These are phyloP conservation scores for Scedosporium apiospermum DNA, from an alignment of 2,329 filamentous ascomycete genomes.

Conservation along the genomic window DNA sequence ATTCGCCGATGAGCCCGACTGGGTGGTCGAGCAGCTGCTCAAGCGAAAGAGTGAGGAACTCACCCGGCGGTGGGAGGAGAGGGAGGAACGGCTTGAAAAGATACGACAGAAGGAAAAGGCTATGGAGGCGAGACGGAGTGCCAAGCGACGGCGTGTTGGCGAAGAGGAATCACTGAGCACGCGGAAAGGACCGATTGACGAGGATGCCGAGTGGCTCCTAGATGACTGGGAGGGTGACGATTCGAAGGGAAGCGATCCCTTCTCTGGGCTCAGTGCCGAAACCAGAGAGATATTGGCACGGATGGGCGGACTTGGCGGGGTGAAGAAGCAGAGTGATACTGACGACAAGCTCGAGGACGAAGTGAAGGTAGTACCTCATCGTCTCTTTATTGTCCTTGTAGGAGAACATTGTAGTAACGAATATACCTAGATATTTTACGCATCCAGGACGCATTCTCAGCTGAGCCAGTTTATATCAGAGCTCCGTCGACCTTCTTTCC, in stretches of 20 bases:
- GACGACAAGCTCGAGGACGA: conserved; percentile 48
- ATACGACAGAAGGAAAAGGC: conserved; percentile 55
- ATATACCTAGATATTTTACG: conserved; percentile 63
- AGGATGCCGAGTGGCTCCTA: conserved; percentile 62
- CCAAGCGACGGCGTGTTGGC: conserved; percentile 37
- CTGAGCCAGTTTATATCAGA: conserved; percentile 81
- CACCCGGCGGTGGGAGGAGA: conserved; percentile 55
- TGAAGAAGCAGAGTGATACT: conserved; percentile 25
- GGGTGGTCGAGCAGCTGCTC: conserved; percentile 72
- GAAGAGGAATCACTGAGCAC: conserved; percentile 12
- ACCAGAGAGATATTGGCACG: conserved; percentile 66
- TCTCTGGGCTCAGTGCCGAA: conserved; percentile 60
- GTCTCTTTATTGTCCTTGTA: conserved; percentile 1
- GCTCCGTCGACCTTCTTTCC: conserved; percentile 66
- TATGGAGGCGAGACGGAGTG: conserved; percentile 37
- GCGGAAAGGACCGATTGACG: conserved; percentile 16
- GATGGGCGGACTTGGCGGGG: conserved; percentile 41
- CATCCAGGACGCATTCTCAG: conserved; percentile 87
- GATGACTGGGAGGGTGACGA: conserved; percentile 54
- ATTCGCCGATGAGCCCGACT: conserved; percentile 64
- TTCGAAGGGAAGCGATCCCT: conserved; percentile 22
- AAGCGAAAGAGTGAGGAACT: conserved; percentile 59
- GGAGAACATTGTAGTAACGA: conserved; percentile 19
- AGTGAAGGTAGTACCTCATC: conserved; percentile 46
- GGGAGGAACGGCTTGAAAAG: conserved; percentile 61